Evolutionary conservation across 306 rosid species (phyloP), one percentile per base, ranked within the genome.

Genomic region (Boehmeria nivea): DNA sequence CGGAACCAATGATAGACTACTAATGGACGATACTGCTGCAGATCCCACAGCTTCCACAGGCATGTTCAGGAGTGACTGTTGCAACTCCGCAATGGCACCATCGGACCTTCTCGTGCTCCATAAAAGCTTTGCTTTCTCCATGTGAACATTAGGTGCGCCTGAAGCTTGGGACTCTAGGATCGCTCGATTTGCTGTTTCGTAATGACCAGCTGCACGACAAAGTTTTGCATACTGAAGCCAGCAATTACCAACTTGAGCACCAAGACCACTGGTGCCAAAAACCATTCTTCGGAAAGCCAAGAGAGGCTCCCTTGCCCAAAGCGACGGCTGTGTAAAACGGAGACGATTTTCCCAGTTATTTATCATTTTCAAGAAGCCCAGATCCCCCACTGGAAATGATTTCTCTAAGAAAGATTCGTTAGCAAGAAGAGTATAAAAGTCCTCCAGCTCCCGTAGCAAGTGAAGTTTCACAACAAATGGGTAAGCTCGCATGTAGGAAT

Each of bases 161-260:
- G 95, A 82, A 69, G 84, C 87, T 75, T 78, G 91, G 57, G 95
- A 94, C 83, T 91, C 96, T 43, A 91, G 80, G 74, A 91, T 84
- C 48, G 98, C 93, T 68, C 86, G 81, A 63, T 87, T 91, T 64
- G 96, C 94, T 6, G 96, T 91, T 81, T 91, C 98, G 68, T 76
- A 84, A 72, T 87, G 98, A 75, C 96, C 98, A 69, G 95, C 95
- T 74, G 75, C 71, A 80, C 95, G 96, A 59, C 96, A 87, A 24
- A 91, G 73, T 73, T 91, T 91, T 61, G 98, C 88, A 78, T 91
- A 91, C 58, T 91, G 98, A 80, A 87, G 93, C 96, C 98, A 91
- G 79, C 95, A 87, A 70, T 71, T 67, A 61, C 98, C 95, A 74
- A 87, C 96, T 72, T 87, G 95, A 75, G 96, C 82, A 54, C 82